These are phyloP conservation scores for Apium graveolens DNA, from an alignment of 129 eudicot species.

Conservation along the genomic window DNA sequence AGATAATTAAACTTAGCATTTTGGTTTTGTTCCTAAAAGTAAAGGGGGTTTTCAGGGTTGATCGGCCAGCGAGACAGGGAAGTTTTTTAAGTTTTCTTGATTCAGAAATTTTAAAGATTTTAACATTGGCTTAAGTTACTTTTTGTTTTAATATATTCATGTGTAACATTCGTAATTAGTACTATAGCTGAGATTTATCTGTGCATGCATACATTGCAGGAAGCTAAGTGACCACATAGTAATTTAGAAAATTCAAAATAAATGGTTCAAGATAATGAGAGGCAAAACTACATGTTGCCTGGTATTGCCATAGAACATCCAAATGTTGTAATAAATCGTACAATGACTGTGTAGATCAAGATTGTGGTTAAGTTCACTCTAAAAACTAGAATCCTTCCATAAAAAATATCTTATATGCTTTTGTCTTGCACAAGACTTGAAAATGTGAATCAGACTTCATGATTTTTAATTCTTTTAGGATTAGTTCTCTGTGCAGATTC, in stretches of 20 bases:
- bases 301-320: no score
- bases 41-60: neutral
- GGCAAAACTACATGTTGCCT: neutral
- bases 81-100: neutral
- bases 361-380: neutral
- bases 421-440: neutral
- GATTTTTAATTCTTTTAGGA: neutral
- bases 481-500: constrained; percentile 11
- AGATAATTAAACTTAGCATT: neutral
- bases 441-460: neutral
- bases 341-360: neutral
- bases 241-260: neutral
- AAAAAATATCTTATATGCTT: neutral
- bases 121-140: neutral
- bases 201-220: neutral
- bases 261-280: neutral
- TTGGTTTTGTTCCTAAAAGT: neutral
- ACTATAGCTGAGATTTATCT: neutral
- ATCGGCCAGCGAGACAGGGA: neutral
- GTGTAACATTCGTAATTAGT: neutral
- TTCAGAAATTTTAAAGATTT: no score
- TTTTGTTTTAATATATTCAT: no score
- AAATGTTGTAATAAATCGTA: neutral
- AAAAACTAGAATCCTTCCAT: neutral
- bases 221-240: neutral